Evolutionary conservation across 2,329 filamentous ascomycete genomes (phyloP), one percentile per base, ranked within the genome.

Genomic region (Alternaria alternata): DNA sequence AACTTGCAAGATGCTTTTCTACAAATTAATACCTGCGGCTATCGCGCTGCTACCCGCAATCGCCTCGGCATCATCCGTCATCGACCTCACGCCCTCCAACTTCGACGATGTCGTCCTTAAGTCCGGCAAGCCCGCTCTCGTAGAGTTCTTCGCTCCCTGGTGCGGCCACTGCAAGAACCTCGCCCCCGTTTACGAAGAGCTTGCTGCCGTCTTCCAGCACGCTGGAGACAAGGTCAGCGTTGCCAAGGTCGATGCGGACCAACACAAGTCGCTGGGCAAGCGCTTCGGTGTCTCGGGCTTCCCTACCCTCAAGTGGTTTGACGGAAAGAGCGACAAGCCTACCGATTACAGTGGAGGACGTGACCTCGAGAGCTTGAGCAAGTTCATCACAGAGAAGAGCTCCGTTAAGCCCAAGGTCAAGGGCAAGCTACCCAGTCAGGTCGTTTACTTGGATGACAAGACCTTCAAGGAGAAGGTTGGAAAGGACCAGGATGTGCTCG

Each of bases 111-210:
- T 97, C 56, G 93, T 97, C 66, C 86, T 97, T 62, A 88, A 96
- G 79, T 94, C 92, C 46, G 93, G 93, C 80, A 98, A 96, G 84
- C 94, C 95, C 43, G 94, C 95, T 0, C 89, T 99, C 26, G 93
- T 98, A 72, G 94, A 98, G 80, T 99, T 99, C 87, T 98, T 96
- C 77, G 95, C 95, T 34, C 94, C 94, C 24, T 99, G 95, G 95
- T 99, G 95, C 77, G 96, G 95, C 32, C 95, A 99, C 86, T 99
- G 95, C 92, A 98, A 98, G 87, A 96, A 84, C 75, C 91, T 99
- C 34, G 95, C 95, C 16, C 96, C 95, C 51, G 84, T 96, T 61
- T 99, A 96, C 81, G 95, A 99, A 79, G 92, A 99, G 78, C 88
- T 99, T 43, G 95, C 88, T 47, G 79, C 84, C 51, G 83, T 85